Percentiles rank a stretch among this genome's conserved stretches.
These are phyloP conservation scores for Kalmusia sp. DNA, from an alignment of 2,329 filamentous ascomycete genomes.

Conservation along the genomic window DNA sequence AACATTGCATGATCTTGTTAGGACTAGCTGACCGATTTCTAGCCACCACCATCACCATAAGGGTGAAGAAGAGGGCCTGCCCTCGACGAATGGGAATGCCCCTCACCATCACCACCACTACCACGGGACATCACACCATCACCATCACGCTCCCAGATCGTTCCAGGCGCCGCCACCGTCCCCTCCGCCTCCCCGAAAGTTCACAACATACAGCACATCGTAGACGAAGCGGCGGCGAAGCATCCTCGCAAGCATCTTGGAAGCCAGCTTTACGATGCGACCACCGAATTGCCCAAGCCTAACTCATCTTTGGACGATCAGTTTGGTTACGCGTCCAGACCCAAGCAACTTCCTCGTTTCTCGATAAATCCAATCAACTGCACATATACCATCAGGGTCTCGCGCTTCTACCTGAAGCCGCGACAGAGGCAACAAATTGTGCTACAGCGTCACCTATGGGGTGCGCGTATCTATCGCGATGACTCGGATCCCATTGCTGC, in stretches of 20 bases:
- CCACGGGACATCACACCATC: slow-evolving; percentile 43
- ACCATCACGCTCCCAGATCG: slow-evolving; percentile 40
- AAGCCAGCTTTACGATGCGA: slow-evolving; percentile 79
- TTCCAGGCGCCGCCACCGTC: slow-evolving; percentile 33
- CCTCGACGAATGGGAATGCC: slow-evolving; percentile 30
- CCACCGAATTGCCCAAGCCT: slow-evolving; percentile 58
- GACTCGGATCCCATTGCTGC: slow-evolving; percentile 93
- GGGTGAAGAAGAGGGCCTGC: slow-evolving; percentile 56
- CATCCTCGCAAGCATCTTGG: slow-evolving; percentile 82
- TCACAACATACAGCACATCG: slow-evolving; percentile 60
- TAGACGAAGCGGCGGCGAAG: slow-evolving; percentile 75
- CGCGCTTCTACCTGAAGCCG: slow-evolving; percentile 75
- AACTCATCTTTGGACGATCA: slow-evolving; percentile 57
- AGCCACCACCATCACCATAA: slow-evolving; percentile 63
- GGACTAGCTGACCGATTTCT: slow-evolving; percentile 20
- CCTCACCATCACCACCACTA: slow-evolving; percentile 50
- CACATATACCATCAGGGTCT: slow-evolving; percentile 86
- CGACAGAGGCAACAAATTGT: slow-evolving; percentile 83
- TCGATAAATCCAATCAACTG: slow-evolving; percentile 80
- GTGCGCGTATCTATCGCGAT: slow-evolving; percentile 92
- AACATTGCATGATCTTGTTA: not conserved
- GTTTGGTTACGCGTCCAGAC: slow-evolving; percentile 65
- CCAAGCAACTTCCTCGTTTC: slow-evolving; percentile 78
- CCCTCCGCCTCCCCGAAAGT: slow-evolving; percentile 71
- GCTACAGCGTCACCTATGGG: slow-evolving; percentile 81